phyloP scores from a whole-genome alignment of 2,329 filamentous ascomycete genomes.

The Cercospora zeae-maydis region DNA sequence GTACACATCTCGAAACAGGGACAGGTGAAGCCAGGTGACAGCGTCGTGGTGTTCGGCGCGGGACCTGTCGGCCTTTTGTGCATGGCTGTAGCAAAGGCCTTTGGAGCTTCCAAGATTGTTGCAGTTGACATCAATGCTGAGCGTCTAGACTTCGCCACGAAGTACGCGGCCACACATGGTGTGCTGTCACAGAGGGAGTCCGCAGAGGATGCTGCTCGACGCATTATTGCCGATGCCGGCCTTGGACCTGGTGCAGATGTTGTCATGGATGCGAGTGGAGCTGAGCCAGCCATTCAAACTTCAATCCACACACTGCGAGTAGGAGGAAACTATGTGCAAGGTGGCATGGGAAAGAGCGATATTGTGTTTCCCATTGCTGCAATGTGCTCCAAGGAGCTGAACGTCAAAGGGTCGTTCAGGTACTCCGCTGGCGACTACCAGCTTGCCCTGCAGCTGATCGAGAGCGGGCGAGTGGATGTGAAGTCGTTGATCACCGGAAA shows the following conservation, averaged over 20 bases:
- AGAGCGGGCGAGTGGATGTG: constrained; percentile 64
- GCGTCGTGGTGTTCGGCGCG: constrained; percentile 48
- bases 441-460: constrained; percentile 74
- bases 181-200: constrained; percentile 59
- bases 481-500: constrained; percentile 76
- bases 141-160: constrained; percentile 73
- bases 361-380: constrained; percentile 91
- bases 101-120: constrained; percentile 81
- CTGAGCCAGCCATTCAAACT: constrained; percentile 49
- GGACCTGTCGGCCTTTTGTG: constrained; percentile 75
- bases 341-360: constrained; percentile 83
- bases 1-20: constrained; percentile 50
- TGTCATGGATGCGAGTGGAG: constrained; percentile 49
- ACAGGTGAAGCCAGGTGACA: constrained; percentile 42
- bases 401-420: constrained; percentile 80
- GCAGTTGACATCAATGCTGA: constrained; percentile 79
- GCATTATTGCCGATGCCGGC: constrained; percentile 27
- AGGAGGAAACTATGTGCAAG: constrained; percentile 63
- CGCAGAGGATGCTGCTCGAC: constrained; percentile 44
- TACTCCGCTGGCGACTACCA: constrained; percentile 87
- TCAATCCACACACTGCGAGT: constrained; percentile 48
- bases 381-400: constrained; percentile 84
- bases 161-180: constrained; percentile 68
- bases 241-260: constrained; percentile 53
- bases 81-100: constrained; percentile 77